Percentiles rank a stretch among this genome's conserved stretches.
These are phyloP conservation scores for Acacia melanoxylon DNA, from an alignment of 306 rosid genomes.

Conservation along the genomic window DNA sequence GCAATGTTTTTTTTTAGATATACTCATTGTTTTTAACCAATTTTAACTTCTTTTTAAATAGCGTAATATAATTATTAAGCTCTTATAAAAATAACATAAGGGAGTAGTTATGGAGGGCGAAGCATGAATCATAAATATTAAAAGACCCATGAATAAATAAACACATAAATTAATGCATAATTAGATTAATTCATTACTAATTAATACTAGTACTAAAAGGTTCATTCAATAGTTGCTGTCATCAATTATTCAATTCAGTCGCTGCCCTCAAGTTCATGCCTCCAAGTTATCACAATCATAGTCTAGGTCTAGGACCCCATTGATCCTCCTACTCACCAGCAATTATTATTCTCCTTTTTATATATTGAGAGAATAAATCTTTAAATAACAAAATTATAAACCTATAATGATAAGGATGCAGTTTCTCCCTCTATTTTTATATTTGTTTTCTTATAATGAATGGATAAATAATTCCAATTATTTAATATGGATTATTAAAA, in stretches of 20 bases:
- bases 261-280: not conserved
- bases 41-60: too few species aligned
- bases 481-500: not conserved
- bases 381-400: too few species aligned
- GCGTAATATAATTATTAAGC: too few species aligned
- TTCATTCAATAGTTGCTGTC: not conserved
- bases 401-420: too few species aligned
- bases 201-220: not conserved
- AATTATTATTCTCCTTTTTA: not conserved
- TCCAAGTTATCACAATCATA: slow-evolving; percentile 5
- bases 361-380: not conserved
- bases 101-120: not conserved
- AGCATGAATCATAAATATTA: not conserved
- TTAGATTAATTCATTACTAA: not conserved
- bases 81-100: too few species aligned
- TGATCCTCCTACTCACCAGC: not conserved
- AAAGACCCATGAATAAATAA: not conserved
- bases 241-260: not conserved
- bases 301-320: not conserved
- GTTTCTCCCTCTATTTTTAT: not conserved
- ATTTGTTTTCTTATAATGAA: too few species aligned
- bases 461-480: too few species aligned
- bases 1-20: too few species aligned
- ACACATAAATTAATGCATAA: not conserved
- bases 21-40: too few species aligned